Conservation (phyloP, 1,284 basidiomycete species). For the Trametes pubescens region DNA sequence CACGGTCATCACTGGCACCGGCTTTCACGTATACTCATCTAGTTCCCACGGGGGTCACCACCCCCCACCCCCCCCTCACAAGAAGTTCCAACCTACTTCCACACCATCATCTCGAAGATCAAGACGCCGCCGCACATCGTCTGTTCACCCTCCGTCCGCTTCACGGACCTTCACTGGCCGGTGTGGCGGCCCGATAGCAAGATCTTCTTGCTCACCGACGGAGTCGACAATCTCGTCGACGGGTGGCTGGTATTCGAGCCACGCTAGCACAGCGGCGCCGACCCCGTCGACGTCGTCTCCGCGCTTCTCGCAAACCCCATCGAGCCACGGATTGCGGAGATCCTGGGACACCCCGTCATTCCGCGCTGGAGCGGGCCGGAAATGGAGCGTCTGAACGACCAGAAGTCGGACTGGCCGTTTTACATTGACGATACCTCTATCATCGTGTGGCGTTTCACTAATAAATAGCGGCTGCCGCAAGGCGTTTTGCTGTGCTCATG, state of each 20-base stretch:
- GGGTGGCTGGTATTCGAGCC: slow-evolving; percentile 11
- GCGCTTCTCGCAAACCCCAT: slow-evolving; percentile 9
- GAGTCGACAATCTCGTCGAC: slow-evolving; percentile 20
- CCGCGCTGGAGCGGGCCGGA: slow-evolving; percentile 10
- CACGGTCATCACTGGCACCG: no score
- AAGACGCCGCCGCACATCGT: slow-evolving; percentile 16
- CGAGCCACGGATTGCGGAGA: slow-evolving; percentile 8
- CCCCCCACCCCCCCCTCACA: no score
- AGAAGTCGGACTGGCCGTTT: slow-evolving; percentile 1
- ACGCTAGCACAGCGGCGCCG: slow-evolving; percentile 3
- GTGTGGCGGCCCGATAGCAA: slow-evolving; percentile 3
- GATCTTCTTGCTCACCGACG: slow-evolving; percentile 16
- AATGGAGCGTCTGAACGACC: slow-evolving; percentile 4
- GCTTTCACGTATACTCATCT: no score
- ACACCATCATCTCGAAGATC: slow-evolving; percentile 7
- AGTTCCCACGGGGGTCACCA: no score
- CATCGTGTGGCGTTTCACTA: neutral
- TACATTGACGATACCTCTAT: slow-evolving; percentile 17
- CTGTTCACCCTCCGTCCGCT: slow-evolving; percentile 13
- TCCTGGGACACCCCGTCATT: slow-evolving; percentile 3
- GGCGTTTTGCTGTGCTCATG: neutral
- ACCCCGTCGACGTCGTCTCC: slow-evolving; percentile 11
- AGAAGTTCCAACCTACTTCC: no score
- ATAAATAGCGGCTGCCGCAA: neutral
- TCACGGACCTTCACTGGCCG: slow-evolving; percentile 17